Evolutionary conservation across 75 land plant genomes (phyloP), one percentile per base, ranked within the genome.

Genomic region (Pinus albicaulis): DNA sequence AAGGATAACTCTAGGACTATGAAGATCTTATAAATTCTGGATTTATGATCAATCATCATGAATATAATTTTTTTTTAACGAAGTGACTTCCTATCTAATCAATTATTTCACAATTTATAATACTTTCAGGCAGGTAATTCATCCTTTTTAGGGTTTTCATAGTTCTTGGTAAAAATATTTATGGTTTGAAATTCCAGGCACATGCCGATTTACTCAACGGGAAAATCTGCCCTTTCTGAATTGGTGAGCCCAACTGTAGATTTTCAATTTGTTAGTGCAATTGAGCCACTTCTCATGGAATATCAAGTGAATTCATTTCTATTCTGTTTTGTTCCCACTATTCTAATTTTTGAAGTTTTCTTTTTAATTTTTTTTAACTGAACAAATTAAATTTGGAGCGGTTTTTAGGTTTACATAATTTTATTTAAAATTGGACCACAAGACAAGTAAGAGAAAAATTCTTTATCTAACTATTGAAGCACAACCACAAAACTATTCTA

Each of bases 271-370:
- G 76, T 79, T 8, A 52, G 25, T 2, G 80, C 75, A 14, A 82
- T 93, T 11, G 96, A 93, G 72, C 93, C 96, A 25, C 80, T 93
- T 74, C 83, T 93, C 23, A 41, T 89, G 44, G 72, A 74, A 48
- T 76, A 74, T 72, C 82, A 90, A 86, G 89, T 89, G 41, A 38
- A 20, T n/a, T n/a, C n/a, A n/a, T n/a, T n/a, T n/a, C n/a, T n/a
- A n/a, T n/a, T n/a, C n/a, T n/a, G n/a, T n/a, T n/a, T n/a, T n/a
- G n/a, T n/a, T n/a, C n/a, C n/a, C n/a, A n/a, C n/a, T n/a, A n/a
- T n/a, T n/a, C n/a, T n/a, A n/a, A n/a, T n/a, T n/a, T n/a, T n/a
- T n/a, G n/a, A n/a, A n/a, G n/a, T n/a, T n/a, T n/a, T n/a, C n/a
- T n/a, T n/a, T n/a, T n/a, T n/a, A n/a, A n/a, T n/a, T n/a, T n/a